A percentile compares a stretch with the other conserved stretches of the same genome.
These are phyloP conservation scores for Cyberlindnera petersonii DNA, from an alignment of 805 yeast species.

Conservation along the genomic window DNA sequence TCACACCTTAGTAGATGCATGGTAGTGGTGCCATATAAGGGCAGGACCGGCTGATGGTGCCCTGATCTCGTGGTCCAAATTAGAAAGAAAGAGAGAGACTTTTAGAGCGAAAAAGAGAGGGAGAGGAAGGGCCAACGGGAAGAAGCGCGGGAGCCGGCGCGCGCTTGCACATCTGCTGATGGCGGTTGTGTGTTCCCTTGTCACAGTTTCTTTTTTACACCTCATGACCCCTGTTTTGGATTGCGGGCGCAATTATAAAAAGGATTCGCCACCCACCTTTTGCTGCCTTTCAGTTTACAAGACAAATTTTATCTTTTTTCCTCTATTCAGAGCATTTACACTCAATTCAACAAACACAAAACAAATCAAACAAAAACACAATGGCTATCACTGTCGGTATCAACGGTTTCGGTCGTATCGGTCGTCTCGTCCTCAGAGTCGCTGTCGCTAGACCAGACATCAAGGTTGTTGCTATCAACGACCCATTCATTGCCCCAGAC, in stretches of 20 bases:
- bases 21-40: too few relatives aligned
- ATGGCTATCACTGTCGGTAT: slow-evolving; percentile 55
- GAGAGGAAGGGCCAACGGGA: too few relatives aligned
- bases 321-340: not conserved
- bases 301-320: not conserved
- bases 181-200: slow-evolving; percentile 8
- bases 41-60: too few relatives aligned
- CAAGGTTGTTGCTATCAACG: slow-evolving; percentile 83
- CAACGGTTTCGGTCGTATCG: slow-evolving; percentile 94
- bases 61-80: too few relatives aligned
- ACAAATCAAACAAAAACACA: slow-evolving; percentile 1
- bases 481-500: slow-evolving; percentile 85
- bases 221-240: slow-evolving; percentile 9
- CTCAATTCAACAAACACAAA: not conserved
- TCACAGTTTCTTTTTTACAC: slow-evolving; percentile 6
- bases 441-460: slow-evolving; percentile 51
- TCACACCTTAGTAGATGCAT: too few relatives aligned
- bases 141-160: too few relatives aligned
- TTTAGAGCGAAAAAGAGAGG: too few relatives aligned
- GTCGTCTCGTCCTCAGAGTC: slow-evolving; percentile 83
- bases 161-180: slow-evolving; percentile 15
- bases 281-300: not conserved
- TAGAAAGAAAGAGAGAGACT: too few relatives aligned
- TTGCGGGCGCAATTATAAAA: slow-evolving; percentile 4
- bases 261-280: not conserved